Percentiles rank a stretch among this genome's conserved stretches.
Evolutionary conservation across 257 asterid genomes (phyloP).

Genomic region (Eucommia ulmoides): DNA sequence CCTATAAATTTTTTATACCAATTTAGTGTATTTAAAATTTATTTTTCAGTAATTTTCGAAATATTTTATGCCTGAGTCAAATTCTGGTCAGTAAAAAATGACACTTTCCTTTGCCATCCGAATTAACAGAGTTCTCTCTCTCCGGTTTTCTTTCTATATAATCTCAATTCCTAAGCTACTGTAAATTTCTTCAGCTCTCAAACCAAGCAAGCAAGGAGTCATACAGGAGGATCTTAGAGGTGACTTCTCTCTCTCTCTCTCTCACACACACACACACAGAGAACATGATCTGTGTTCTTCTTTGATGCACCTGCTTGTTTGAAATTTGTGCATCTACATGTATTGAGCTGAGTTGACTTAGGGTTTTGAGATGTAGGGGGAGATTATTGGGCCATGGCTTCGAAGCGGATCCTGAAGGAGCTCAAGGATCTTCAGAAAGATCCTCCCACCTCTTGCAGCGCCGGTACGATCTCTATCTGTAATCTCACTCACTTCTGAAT

Average conservation of each 20-base stretch:
- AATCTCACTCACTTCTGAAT: too few species aligned
- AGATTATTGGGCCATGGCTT: slow-evolving; percentile 39
- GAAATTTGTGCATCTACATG: not conserved
- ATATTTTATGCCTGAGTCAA: too few species aligned
- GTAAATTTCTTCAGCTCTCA: not conserved
- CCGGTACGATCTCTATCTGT: slow-evolving; percentile 21
- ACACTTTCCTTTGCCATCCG: too few species aligned
- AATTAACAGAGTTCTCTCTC: not conserved
- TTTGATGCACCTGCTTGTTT: not conserved
- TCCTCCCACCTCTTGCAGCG: slow-evolving; percentile 75
- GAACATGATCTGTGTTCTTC: too few species aligned
- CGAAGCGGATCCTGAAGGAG: slow-evolving; percentile 68
- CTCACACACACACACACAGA: not conserved
- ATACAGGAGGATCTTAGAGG: not conserved
- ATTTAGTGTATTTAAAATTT: too few species aligned
- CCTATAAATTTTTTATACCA: too few species aligned
- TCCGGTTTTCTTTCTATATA: not conserved
- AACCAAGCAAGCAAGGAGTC: not conserved
- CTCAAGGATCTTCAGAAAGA: too few species aligned
- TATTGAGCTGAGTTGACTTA: not conserved
- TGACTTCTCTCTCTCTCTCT: not conserved
- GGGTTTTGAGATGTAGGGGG: too few species aligned
- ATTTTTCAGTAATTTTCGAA: too few species aligned
- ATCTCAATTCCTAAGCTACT: not conserved
- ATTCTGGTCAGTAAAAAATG: not conserved